These are phyloP conservation scores for Colletotrichum sp. DNA, from an alignment of 2,329 filamentous ascomycete species.

Conservation along the genomic window DNA sequence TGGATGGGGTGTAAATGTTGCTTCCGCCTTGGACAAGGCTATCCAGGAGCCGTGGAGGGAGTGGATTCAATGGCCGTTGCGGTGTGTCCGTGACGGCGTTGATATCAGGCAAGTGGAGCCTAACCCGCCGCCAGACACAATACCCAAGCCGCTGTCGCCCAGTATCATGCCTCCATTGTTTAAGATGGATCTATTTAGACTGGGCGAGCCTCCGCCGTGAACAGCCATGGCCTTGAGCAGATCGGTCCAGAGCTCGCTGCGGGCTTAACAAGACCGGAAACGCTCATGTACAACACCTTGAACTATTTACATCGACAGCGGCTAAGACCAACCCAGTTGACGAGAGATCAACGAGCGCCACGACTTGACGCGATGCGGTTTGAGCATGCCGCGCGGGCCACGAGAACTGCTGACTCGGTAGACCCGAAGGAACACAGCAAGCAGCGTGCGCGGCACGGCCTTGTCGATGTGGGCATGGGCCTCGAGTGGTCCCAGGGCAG, in stretches of 20 bases:
- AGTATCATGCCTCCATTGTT: background rate
- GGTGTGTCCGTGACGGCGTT: conserved; percentile 9
- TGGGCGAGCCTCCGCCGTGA: conserved; percentile 2
- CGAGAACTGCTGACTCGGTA: background rate
- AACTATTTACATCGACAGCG: background rate
- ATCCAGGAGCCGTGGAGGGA: conserved; percentile 19
- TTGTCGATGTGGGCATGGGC: background rate
- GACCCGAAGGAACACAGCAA: background rate
- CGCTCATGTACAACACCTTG: background rate
- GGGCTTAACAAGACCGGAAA: background rate
- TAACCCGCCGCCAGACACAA: background rate
- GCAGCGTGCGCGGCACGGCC: background rate
- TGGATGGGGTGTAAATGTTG: conserved; percentile 7
- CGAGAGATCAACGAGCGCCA: background rate
- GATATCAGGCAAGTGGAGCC: conserved; percentile 3
- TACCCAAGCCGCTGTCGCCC: background rate
- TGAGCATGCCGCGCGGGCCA: background rate
- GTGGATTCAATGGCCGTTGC: conserved; percentile 16
- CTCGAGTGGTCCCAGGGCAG: background rate
- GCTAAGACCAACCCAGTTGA: background rate
- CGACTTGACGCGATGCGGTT: background rate
- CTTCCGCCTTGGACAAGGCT: background rate
- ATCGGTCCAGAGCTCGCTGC: background rate
- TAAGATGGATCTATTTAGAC: background rate
- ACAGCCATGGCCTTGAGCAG: background rate